Evolutionary conservation across 129 eudicot species (phyloP).

Genomic region (sunflower (Helianthus annuus)): DNA sequence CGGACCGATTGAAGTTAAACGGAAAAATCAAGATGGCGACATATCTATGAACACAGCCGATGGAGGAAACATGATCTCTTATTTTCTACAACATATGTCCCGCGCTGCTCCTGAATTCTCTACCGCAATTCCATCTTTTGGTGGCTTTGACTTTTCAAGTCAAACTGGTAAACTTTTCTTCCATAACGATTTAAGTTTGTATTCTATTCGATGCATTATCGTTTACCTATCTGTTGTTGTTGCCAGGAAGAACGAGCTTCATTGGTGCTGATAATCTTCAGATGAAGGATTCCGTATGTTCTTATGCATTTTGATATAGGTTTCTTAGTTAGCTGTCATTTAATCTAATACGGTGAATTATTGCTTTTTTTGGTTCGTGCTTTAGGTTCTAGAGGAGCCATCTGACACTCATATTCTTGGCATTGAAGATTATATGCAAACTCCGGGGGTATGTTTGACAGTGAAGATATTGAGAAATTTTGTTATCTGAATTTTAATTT

Average conservation of each 20-base stretch:
- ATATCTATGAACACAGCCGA: constrained; percentile 44
- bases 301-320: constrained; percentile 18
- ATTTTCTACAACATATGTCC: constrained; percentile 64
- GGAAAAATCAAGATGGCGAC: constrained; percentile 51
- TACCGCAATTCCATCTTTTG: constrained; percentile 58
- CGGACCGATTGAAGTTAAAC: constrained; percentile 52
- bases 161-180: constrained; percentile 37
- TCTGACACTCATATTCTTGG: constrained; percentile 56
- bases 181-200: neutral
- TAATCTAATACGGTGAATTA: neutral
- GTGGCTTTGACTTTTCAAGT: constrained; percentile 64
- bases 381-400: constrained; percentile 68
- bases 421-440: constrained; percentile 64
- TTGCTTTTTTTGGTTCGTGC: neutral
- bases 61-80: constrained; percentile 55
- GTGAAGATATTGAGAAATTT: neutral
- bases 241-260: constrained; percentile 60
- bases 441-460: constrained; percentile 68
- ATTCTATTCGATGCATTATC: neutral
- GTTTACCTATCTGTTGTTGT: constrained; percentile 4
- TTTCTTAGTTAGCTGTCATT: neutral
- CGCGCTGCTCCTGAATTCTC: constrained; percentile 61
- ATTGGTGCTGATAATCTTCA: constrained; percentile 65
- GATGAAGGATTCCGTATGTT: constrained; percentile 67
- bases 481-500: neutral